These are phyloP conservation scores for Yamadazyma jaroonii DNA, from an alignment of 1,139 yeast species.

Conservation along the genomic window DNA sequence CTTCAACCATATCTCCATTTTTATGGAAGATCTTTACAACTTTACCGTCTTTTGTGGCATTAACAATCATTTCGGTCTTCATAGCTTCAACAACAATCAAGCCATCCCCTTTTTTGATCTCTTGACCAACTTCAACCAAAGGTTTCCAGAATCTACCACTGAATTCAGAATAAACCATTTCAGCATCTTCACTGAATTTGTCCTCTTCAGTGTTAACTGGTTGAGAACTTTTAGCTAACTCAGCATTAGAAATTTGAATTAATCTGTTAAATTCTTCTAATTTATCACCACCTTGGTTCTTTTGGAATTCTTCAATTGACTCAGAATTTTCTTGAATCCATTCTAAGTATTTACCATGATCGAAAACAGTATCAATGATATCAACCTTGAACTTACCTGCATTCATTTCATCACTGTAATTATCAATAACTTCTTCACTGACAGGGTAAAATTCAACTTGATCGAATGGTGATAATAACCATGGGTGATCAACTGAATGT, in stretches of 20 bases:
- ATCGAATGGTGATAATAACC: conserved; percentile 90
- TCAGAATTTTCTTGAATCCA: conserved; percentile 76
- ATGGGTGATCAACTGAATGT: conserved; percentile 65
- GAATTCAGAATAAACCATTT: conserved; percentile 85
- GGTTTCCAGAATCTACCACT: conserved; percentile 98
- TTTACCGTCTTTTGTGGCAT: conserved; percentile 70
- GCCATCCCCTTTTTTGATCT: conserved; percentile 71
- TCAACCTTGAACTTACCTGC: conserved; percentile 80
- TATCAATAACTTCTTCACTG: conserved; percentile 75
- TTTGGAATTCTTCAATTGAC: conserved; percentile 69
- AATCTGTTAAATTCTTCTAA: conserved; percentile 79
- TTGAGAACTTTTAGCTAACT: conserved; percentile 52
- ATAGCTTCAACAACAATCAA: conserved; percentile 91
- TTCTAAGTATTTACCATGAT: conserved; percentile 69
- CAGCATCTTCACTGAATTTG: conserved; percentile 67
- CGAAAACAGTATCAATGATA: conserved; percentile 74
- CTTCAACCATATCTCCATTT: conserved; percentile 94
- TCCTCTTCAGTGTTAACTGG: conserved; percentile 44
- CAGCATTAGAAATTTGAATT: conserved; percentile 81
- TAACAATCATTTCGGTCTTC: conserved; percentile 96
- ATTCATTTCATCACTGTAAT: conserved; percentile 65
- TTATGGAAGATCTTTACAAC: conserved; percentile 73
- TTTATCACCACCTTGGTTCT: conserved; percentile 72
- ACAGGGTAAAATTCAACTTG: conserved; percentile 95
- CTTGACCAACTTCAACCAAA: conserved; percentile 76